These are phyloP conservation scores for Hortaea werneckii DNA, from an alignment of 2,329 filamentous ascomycete genomes.

Conservation along the genomic window DNA sequence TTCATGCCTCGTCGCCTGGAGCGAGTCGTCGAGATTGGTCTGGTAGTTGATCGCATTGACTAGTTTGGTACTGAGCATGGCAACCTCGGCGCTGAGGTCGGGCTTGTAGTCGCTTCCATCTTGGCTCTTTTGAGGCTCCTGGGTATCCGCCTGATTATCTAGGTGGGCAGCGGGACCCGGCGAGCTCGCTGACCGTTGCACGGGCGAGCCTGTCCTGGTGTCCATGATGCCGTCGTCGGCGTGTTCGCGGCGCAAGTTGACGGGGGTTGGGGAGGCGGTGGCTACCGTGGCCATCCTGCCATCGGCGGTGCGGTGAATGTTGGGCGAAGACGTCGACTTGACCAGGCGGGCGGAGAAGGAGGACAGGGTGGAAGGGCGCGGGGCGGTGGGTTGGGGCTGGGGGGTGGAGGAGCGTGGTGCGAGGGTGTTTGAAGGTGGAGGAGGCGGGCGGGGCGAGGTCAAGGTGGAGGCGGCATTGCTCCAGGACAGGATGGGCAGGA, in stretches of 20 bases:
- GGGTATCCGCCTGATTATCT: slow-evolving; percentile 21
- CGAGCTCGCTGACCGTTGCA: slow-evolving; percentile 18
- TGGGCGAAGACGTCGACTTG: slow-evolving; percentile 14
- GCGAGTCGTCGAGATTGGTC: slow-evolving; percentile 77
- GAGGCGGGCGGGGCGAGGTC: slow-evolving; percentile 3
- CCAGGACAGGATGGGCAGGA: slow-evolving; percentile 7
- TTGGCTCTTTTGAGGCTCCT: neutral
- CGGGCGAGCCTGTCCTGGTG: slow-evolving; percentile 33
- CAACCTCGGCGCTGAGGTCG: slow-evolving; percentile 65
- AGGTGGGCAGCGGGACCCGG: slow-evolving; percentile 26
- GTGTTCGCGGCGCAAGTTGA: slow-evolving; percentile 9
- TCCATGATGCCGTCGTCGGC: slow-evolving; percentile 23
- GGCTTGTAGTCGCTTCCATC: slow-evolving; percentile 34
- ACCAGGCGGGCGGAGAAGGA: slow-evolving; percentile 7
- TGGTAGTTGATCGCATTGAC: slow-evolving; percentile 97
- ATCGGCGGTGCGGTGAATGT: slow-evolving; percentile 9
- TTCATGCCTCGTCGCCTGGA: slow-evolving; percentile 74
- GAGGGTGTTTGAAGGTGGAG: slow-evolving; percentile 5
- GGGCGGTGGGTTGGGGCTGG: slow-evolving; percentile 6
- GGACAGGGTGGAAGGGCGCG: neutral
- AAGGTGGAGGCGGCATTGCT: slow-evolving; percentile 2
- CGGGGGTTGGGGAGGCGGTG: slow-evolving; percentile 8
- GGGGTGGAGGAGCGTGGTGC: neutral
- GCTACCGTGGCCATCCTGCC: slow-evolving; percentile 15
- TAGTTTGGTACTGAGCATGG: slow-evolving; percentile 84